A percentile compares a stretch with the other conserved stretches of the same genome.
phyloP scores from a whole-genome alignment of 1,139 yeast genomes.

The Saccharomyces hybrid region DNA sequence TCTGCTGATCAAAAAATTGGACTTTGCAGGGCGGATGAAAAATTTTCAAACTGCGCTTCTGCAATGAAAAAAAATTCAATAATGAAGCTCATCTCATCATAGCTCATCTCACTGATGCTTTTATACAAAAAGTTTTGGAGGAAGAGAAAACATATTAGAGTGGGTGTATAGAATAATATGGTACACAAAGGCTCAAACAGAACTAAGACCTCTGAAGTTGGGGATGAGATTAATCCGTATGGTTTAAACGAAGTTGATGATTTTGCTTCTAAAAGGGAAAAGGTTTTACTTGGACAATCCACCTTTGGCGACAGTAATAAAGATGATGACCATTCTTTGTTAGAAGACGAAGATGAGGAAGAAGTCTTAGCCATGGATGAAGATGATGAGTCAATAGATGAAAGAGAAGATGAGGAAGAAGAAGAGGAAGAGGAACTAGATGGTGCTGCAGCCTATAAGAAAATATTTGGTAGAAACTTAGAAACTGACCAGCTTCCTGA shows the following conservation, averaged over 20 bases:
- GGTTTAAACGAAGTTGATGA: conserved; percentile 63
- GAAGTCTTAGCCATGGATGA: conserved; percentile 40
- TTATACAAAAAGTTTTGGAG: neutral
- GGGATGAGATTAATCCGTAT: conserved; percentile 25
- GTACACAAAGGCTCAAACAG: conserved; percentile 7
- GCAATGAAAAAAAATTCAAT: neutral
- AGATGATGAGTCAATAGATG: conserved; percentile 24
- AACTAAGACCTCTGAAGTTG: conserved; percentile 1
- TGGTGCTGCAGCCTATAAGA: conserved; percentile 36
- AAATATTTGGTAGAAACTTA: conserved; percentile 32
- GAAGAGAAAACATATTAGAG: neutral
- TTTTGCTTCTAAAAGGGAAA: conserved; percentile 59
- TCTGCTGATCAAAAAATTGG: conserved; percentile 1
- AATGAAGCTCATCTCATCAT: conserved; percentile 10
- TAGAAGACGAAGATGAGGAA: conserved; percentile 43
- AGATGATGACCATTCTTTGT: conserved; percentile 14
- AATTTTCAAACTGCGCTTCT: conserved; percentile 8
- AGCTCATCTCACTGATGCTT: conserved; percentile 4
- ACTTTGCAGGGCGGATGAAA: conserved; percentile 4
- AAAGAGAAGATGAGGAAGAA: conserved; percentile 40
- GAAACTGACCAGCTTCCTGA: conserved; percentile 34
- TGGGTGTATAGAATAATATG: conserved; percentile 3
- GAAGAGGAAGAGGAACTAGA: conserved; percentile 41
- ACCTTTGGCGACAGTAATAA: conserved; percentile 35
- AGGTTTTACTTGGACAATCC: conserved; percentile 52